Evolutionary conservation across 352 stramenopile genomes (phyloP).

Genomic region (Globisporangium alternatum): DNA sequence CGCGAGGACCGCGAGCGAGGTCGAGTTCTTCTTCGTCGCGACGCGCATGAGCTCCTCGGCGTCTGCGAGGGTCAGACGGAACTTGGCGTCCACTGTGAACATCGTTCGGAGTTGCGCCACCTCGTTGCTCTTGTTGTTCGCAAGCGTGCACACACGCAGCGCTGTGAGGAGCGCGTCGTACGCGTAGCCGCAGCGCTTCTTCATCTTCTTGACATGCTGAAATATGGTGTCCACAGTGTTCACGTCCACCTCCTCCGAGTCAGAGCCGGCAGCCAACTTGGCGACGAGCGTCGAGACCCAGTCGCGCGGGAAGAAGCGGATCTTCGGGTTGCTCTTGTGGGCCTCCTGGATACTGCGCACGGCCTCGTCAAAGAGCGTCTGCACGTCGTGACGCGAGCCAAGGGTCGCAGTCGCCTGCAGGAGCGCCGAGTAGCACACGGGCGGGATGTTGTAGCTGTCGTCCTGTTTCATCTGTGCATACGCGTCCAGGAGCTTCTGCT

Average conservation of each 20-base stretch:
- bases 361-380: constrained; percentile 27
- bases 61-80: constrained; percentile 23
- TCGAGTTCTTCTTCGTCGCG: constrained; percentile 17
- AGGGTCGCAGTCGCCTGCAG: constrained; percentile 15
- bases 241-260: neutral
- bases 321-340: constrained; percentile 7
- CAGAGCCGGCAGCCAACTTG: constrained; percentile 14
- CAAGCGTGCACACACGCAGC: constrained; percentile 16
- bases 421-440: constrained; percentile 23
- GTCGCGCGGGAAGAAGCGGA: constrained; percentile 21
- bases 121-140: constrained; percentile 5
- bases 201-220: constrained; percentile 22
- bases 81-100: constrained; percentile 17
- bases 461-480: constrained; percentile 17
- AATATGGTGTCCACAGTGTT: constrained; percentile 16
- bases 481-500: constrained; percentile 25
- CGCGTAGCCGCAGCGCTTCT: constrained; percentile 22
- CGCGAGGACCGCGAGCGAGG: constrained; percentile 18
- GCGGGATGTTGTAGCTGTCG: constrained; percentile 22
- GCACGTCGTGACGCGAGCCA: constrained; percentile 14
- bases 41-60: constrained; percentile 26
- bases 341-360: constrained; percentile 10
- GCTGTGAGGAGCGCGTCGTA: constrained; percentile 27
- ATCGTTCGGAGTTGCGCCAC: constrained; percentile 17
- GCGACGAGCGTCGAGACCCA: constrained; percentile 25